A percentile compares a stretch with the other conserved stretches of the same genome.
These are phyloP conservation scores for Endocarpon pusillum DNA, from an alignment of 495 filamentous ascomycete species.

Conservation along the genomic window DNA sequence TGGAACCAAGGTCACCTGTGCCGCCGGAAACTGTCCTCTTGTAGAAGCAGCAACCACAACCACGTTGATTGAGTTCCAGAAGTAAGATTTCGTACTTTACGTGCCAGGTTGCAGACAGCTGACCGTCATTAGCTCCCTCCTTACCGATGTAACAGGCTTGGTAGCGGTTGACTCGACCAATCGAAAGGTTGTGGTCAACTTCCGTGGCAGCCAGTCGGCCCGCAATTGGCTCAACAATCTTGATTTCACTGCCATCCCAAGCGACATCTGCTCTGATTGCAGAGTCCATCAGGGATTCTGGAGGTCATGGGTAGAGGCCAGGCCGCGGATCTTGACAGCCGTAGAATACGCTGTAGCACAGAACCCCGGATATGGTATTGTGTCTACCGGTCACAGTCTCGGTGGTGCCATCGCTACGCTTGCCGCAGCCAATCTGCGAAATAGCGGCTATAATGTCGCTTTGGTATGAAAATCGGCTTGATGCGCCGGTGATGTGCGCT, in stretches of 20 bases:
- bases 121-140: slow-evolving; percentile 22
- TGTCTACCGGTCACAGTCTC: slow-evolving; percentile 50
- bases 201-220: slow-evolving; percentile 46
- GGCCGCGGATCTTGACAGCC: slow-evolving; percentile 23
- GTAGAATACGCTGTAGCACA: slow-evolving; percentile 15
- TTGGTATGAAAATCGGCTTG: slow-evolving; percentile 13
- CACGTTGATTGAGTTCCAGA: slow-evolving; percentile 40
- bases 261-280: slow-evolving; percentile 31
- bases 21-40: slow-evolving; percentile 36
- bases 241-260: slow-evolving; percentile 20
- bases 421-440: slow-evolving; percentile 39
- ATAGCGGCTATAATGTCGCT: slow-evolving; percentile 21
- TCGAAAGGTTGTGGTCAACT: slow-evolving; percentile 44
- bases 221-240: slow-evolving; percentile 52
- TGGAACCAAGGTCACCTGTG: slow-evolving; percentile 37
- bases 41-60: slow-evolving; percentile 38
- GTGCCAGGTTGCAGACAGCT: slow-evolving; percentile 3
- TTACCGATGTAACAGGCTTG: slow-evolving; percentile 50
- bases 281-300: slow-evolving; percentile 37
- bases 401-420: slow-evolving; percentile 49
- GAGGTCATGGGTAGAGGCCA: slow-evolving; percentile 30
- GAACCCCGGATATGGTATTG: slow-evolving; percentile 35
- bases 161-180: slow-evolving; percentile 48
- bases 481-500: background rate
- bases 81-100: slow-evolving; percentile 24